Evolutionary conservation across 192 early-diverging fungal genomes (phyloP).

Genomic region (Podila epigama): DNA sequence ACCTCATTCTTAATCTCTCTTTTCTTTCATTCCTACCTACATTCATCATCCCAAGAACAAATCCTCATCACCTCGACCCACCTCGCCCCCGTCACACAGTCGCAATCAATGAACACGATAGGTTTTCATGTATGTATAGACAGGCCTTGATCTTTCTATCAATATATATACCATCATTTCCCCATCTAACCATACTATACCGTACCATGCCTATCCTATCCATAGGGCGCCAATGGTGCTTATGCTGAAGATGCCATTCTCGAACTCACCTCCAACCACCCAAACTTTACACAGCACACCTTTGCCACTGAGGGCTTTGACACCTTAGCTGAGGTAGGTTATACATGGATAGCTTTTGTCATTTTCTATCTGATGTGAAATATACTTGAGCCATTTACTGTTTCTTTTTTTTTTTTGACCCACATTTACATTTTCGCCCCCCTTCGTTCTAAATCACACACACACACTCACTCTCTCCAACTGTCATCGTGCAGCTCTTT

Average conservation of each 20-base stretch:
- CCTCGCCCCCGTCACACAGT: background rate
- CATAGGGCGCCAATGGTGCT: conserved; percentile 39
- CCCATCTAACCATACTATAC: background rate
- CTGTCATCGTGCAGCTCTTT: conserved; percentile 11
- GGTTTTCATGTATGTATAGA: conserved; percentile 31
- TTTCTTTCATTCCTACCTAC: background rate
- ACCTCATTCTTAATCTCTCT: background rate
- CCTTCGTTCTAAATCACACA: background rate
- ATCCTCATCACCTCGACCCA: background rate
- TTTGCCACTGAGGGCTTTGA: conserved; percentile 42
- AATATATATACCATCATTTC: background rate
- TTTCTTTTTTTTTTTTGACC: background rate
- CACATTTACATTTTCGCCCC: background rate
- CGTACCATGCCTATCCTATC: background rate
- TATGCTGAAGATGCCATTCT: conserved; percentile 51
- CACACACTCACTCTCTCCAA: background rate
- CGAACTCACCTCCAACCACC: conserved; percentile 37
- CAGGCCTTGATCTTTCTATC: background rate
- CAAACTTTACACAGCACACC: conserved; percentile 29
- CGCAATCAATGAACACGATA: conserved; percentile 26
- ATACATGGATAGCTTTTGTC: background rate
- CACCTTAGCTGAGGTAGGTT: conserved; percentile 33
- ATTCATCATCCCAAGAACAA: background rate
- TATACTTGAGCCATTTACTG: background rate
- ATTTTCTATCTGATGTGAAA: too few relatives aligned